Percentiles rank a stretch among this genome's conserved stretches.
Evolutionary conservation across 202 grass and related monocot species (phyloP).

Genomic region (Cymbopogon flexuosus): DNA sequence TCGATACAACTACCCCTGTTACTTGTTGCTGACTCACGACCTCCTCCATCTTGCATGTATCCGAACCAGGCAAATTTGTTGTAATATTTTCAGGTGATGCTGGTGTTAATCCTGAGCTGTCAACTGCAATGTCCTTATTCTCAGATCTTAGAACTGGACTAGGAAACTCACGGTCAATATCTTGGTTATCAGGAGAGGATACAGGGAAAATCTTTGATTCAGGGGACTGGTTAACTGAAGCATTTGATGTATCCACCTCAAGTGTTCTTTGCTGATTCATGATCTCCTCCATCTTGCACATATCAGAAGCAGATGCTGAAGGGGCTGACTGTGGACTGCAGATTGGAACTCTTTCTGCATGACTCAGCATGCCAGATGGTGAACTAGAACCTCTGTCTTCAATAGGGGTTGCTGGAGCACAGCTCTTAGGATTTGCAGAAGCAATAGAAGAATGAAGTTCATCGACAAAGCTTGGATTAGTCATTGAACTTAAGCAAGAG

Average conservation of each 20-base stretch:
- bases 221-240: constrained; percentile 40
- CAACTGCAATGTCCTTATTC: constrained; percentile 27
- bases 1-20: constrained; percentile 9
- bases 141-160: constrained; percentile 45
- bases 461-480: constrained; percentile 34
- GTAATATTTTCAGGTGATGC: constrained; percentile 20
- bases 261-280: constrained; percentile 42
- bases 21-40: constrained; percentile 13
- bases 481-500: constrained; percentile 47
- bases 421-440: constrained; percentile 34
- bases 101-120: constrained; percentile 22
- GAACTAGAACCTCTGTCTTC: constrained; percentile 58
- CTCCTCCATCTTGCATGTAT: constrained; percentile 11
- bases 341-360: constrained; percentile 40
- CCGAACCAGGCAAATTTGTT: background rate
- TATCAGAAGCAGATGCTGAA: constrained; percentile 29
- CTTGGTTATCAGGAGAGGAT: constrained; percentile 39
- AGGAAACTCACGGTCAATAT: constrained; percentile 36
- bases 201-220: constrained; percentile 22
- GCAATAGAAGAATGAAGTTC: constrained; percentile 47
- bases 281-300: constrained; percentile 37
- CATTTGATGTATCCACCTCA: constrained; percentile 40
- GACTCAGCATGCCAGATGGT: constrained; percentile 28
- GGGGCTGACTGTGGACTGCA: constrained; percentile 37
- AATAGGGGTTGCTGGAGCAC: constrained; percentile 45